Base-by-base conservation (phyloP, 805 yeast genomes). In the Hanseniaspora osmophila region DNA sequence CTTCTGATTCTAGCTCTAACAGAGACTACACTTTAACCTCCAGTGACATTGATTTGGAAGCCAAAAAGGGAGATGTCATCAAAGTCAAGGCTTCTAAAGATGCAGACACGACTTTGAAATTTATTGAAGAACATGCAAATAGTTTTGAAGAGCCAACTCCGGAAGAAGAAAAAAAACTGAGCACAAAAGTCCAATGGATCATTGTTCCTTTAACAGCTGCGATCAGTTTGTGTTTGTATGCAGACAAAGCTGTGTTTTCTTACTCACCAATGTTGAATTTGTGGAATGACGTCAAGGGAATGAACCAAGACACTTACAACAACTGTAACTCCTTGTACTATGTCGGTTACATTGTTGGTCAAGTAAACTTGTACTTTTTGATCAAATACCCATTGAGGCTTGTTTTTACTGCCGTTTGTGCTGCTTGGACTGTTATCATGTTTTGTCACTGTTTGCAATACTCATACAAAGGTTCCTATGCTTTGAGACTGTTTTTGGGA, bases 401-500 rank as follows among this genome's bases (percentile, higher is more conserved):
- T 17, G 15, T 41, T 11, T 41, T 45, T 42, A 46, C 40, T 12
- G 37, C 33, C 2, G 6, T 46, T 1, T 30, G 37, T 10, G 39
- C 43, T 27, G 19, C 40, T 9, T 46, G 48, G 48, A 42, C 40
- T 38, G 12, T 46, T 2, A 15, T 38, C n/a, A 42, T 46, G 45
- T 46, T 33, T 27, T 33, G 39, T 9, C 33, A 42, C 3, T 42
- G 45, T 42, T 33, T 41, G 6, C 30, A 39, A 6, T 32, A 18
- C 17, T 19, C 40, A 17, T 46, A 46, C 29, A 42, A 42, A 42
- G 48, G 48, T 15, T 42, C 43, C 2, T 46, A 46, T 44, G 68
- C 65, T 15, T 47, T 67, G 11, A 57, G 76, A 50, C 68, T 71
- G 52, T 63, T 71, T 40, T 59, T 73, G 45, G 78, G 78, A 6